phyloP scores from a whole-genome alignment of 768 basidiomycete genomes.

The Cantharellus anzutake region DNA sequence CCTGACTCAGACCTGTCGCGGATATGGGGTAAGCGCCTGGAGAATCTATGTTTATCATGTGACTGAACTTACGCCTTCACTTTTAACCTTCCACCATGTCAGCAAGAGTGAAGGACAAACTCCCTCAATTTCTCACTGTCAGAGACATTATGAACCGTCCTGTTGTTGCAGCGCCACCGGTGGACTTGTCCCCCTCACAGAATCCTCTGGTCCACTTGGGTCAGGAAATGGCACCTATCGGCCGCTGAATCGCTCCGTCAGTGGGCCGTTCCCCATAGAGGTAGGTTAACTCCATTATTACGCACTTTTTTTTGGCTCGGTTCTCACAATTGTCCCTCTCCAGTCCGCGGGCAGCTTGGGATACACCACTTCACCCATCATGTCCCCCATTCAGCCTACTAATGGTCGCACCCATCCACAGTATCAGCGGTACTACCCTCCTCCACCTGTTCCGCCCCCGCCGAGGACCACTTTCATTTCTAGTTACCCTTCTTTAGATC shows the following conservation, averaged over 20 bases:
- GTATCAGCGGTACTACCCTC: background rate
- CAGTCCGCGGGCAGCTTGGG: background rate
- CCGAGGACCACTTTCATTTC: background rate
- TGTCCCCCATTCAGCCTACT: background rate
- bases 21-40: constrained; percentile 6
- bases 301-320: background rate
- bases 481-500: background rate
- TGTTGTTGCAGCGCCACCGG: background rate
- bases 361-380: background rate
- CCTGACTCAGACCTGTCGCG: constrained; percentile 7
- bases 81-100: background rate
- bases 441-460: background rate
- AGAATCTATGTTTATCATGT: background rate
- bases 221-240: background rate
- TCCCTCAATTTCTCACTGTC: constrained; percentile 9
- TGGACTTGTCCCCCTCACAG: background rate
- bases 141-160: constrained; percentile 8
- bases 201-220: background rate
- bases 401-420: background rate
- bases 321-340: background rate
- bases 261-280: background rate
- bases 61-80: background rate
- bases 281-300: background rate
- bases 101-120: constrained; percentile 11
- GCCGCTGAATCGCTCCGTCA: background rate